Evolutionary conservation across 306 rosid species (phyloP).

Genomic region (Malus orientalis): DNA sequence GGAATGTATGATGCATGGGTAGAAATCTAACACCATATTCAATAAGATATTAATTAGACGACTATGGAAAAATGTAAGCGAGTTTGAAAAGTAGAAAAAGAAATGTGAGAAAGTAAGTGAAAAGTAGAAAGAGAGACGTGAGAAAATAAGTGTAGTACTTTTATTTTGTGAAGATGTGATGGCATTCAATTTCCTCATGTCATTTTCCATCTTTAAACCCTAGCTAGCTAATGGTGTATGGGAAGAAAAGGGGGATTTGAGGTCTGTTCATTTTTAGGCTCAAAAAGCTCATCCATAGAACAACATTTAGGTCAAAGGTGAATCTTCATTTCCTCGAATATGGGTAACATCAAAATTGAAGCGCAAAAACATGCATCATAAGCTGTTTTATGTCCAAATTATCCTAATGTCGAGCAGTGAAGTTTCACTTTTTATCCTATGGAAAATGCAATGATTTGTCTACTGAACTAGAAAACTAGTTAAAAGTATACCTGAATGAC

Average conservation of each 20-base stretch:
- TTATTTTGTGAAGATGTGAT: neutral
- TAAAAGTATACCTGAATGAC: neutral
- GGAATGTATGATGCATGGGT: too few relatives aligned
- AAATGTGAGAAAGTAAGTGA: neutral
- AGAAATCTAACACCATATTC: accelerated
- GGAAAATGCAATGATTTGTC: neutral
- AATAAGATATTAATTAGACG: too few relatives aligned
- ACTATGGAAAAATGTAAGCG: too few relatives aligned
- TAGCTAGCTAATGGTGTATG: neutral
- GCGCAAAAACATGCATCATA: constrained; percentile 33
- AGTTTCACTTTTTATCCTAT: neutral
- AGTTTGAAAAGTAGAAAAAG: too few relatives aligned
- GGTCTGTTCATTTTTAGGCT: neutral
- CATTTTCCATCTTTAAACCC: neutral
- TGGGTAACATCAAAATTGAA: constrained; percentile 34
- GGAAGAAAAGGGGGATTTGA: neutral
- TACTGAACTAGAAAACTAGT: neutral
- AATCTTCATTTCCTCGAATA: constrained; percentile 20
- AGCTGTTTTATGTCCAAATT: constrained; percentile 33
- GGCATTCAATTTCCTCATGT: neutral
- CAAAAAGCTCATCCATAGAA: neutral
- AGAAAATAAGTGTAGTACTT: neutral
- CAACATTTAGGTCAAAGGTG: constrained; percentile 15
- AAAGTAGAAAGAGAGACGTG: neutral
- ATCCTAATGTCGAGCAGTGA: neutral